Base-by-base conservation (phyloP, 768 basidiomycete genomes). In the Trametes maxima region DNA sequence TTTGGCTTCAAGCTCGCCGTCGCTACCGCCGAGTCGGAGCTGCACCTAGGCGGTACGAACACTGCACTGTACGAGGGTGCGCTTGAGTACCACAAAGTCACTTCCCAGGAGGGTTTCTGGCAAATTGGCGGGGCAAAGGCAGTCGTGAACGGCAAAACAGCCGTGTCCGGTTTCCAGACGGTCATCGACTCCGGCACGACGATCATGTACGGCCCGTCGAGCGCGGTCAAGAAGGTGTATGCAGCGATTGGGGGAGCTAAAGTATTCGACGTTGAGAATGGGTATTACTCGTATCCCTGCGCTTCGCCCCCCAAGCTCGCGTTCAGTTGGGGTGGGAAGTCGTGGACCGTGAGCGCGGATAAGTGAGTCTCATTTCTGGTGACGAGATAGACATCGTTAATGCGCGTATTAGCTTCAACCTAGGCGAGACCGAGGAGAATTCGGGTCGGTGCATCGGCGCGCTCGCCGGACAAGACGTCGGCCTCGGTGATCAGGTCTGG, bases 1-100 rank as follows among this genome's bases (percentile, higher is more conserved):
- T 70, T 72, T 55, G 67, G 69, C 36, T 64, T 74, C 33, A 71
- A 67, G 63, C 67, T 70, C 10, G 62, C 68, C 6, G 65, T 70
- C 10, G 62, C 68, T 5, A 25, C 58, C 3, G 57, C 57, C 36
- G 50, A 59, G 35, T 55, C 63, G 11, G 69, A 76, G 65, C 69
- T 78, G 17, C 72, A 69, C 65, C 65, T 78, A 37, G 77, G 77
- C 12, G 76, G 75, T 48, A 65, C 67, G 25, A 71, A 78, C 60
- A 48, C 66, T 2, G 59, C 71, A 21, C 70, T 70, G 50, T 77
- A 70, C 68, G 68, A 68, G 36, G 74, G 75, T 4, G 46, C 65
- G 7, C 65, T 76, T 54, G 69, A 68, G 39, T 76, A 65, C 44
- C 65, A 66, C 28, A 22, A 36, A 22, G 22, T 57, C n/a, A 50